These are phyloP conservation scores for Hypoxylon sp. DNA, from an alignment of 2,329 filamentous ascomycete genomes.

Conservation along the genomic window DNA sequence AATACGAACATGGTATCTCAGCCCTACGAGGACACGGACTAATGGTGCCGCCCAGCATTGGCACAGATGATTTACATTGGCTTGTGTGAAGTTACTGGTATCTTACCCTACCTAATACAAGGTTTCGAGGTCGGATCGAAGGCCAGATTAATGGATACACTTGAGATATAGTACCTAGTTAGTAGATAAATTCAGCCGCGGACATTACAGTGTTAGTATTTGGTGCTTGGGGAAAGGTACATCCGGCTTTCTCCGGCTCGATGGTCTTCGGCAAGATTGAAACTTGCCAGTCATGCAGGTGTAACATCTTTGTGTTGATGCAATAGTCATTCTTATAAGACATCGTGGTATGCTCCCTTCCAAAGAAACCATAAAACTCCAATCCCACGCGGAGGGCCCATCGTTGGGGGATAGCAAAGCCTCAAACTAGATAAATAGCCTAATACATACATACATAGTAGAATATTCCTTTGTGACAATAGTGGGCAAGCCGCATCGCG, in stretches of 20 bases:
- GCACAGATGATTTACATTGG: background rate
- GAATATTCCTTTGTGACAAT: conserved; percentile 11
- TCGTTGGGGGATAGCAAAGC: conserved; percentile 2
- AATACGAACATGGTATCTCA: background rate
- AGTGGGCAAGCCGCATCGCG: background rate
- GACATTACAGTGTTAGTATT: background rate
- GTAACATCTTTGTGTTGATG: conserved; percentile 2
- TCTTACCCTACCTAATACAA: background rate
- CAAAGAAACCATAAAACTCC: conserved; percentile 15
- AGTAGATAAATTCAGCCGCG: background rate
- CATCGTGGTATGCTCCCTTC: conserved; percentile 18
- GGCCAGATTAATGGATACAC: background rate
- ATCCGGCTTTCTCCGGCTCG: background rate
- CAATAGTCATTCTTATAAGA: conserved; percentile 18
- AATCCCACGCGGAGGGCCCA: conserved; percentile 1
- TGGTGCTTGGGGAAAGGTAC: background rate
- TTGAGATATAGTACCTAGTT: background rate
- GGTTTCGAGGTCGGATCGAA: background rate
- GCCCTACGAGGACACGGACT: background rate
- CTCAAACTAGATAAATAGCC: conserved; percentile 8
- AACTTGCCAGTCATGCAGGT: conserved; percentile 4
- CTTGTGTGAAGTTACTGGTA: background rate
- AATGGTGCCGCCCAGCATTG: background rate
- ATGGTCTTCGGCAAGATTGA: conserved; percentile 1
- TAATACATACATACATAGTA: conserved; percentile 8